These are phyloP conservation scores for Annulohypoxylon moriforme DNA, from an alignment of 495 filamentous ascomycete species.

Conservation along the genomic window DNA sequence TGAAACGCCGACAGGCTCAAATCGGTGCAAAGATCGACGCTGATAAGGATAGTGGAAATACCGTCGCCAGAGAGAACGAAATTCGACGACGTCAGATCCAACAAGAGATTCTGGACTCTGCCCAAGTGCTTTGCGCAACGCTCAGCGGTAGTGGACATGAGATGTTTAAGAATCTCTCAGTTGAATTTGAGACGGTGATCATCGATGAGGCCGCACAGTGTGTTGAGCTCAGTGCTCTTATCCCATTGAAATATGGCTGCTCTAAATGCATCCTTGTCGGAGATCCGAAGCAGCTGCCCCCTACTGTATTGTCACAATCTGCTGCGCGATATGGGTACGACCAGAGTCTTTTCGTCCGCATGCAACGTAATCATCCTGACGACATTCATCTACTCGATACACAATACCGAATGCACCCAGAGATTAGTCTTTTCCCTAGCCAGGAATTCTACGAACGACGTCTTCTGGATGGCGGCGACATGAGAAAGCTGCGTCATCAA, in stretches of 20 bases:
- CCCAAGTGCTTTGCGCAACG: constrained; percentile 94
- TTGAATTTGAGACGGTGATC: constrained; percentile 98
- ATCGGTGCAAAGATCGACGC: constrained; percentile 85
- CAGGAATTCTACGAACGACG: constrained; percentile 89
- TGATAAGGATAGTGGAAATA: constrained; percentile 84
- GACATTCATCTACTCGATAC: constrained; percentile 95
- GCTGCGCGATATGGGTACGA: constrained; percentile 95
- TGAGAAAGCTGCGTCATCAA: constrained; percentile 76
- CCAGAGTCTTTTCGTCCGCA: constrained; percentile 96
- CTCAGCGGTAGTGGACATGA: constrained; percentile 96
- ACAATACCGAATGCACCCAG: constrained; percentile 99
- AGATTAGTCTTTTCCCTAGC: constrained; percentile 91
- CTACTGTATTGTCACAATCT: constrained; percentile 92
- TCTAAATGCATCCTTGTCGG: constrained; percentile 97
- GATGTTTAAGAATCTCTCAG: constrained; percentile 93
- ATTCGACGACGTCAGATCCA: constrained; percentile 85
- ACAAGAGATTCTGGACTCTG: constrained; percentile 87
- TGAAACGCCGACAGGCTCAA: constrained; percentile 76
- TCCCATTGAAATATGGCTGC: constrained; percentile 96
- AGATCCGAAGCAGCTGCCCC: constrained; percentile 96
- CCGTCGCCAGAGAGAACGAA: constrained; percentile 80
- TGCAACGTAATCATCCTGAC: constrained; percentile 89
- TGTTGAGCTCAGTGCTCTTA: constrained; percentile 95
- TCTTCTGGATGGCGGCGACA: constrained; percentile 83
- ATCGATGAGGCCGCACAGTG: constrained; percentile 99